Conservation (phyloP, 176 grass and related monocot genomes). For the Leersia perrieri region DNA sequence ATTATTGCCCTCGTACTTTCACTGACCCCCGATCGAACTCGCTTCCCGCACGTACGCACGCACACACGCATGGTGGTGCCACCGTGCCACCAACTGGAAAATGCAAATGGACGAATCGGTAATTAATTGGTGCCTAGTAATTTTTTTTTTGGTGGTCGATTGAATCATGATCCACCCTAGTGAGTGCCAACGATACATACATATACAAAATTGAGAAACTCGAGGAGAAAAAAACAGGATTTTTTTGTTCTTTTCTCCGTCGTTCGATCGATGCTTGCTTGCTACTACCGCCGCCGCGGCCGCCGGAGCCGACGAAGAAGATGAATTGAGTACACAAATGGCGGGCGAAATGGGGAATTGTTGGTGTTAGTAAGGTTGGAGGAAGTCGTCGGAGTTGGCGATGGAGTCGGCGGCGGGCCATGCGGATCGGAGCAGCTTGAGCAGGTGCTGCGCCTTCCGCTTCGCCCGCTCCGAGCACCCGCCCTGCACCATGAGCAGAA, state of each 20-base stretch:
- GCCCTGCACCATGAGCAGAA: conserved; percentile 89
- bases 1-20: conserved; percentile 36
- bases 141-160: not conserved
- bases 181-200: conserved; percentile 34
- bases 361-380: conserved; percentile 46
- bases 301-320: not conserved
- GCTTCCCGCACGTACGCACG: too few species aligned
- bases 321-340: not conserved
- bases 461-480: conserved; percentile 90
- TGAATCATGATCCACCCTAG: not conserved
- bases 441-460: conserved; percentile 86
- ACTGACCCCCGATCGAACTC: conserved; percentile 23
- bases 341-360: not conserved
- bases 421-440: conserved; percentile 75
- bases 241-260: not conserved
- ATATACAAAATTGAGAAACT: conserved; percentile 36
- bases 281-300: not conserved
- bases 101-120: not conserved
- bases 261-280: conserved; percentile 8
- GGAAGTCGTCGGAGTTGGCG: conserved; percentile 81
- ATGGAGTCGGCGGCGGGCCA: conserved; percentile 63
- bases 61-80: not conserved
- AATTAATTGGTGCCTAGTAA: not conserved
- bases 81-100: too few species aligned
- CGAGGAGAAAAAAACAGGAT: not conserved